Base-by-base conservation (phyloP, 441 rosid genomes). In the Gossypium aridum region DNA sequence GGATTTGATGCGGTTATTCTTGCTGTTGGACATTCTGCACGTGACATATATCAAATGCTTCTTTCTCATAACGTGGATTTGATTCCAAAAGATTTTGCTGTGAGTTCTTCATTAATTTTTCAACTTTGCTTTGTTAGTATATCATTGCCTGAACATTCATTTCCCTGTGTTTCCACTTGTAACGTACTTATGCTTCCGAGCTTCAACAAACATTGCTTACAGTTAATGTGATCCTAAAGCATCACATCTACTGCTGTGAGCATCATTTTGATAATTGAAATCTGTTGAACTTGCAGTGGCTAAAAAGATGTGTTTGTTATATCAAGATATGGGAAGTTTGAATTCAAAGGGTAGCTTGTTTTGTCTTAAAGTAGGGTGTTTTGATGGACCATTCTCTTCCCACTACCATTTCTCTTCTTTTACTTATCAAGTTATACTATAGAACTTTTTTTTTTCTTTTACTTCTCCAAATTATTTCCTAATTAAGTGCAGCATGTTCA, bases 1-100 rank as follows among this genome's bases (percentile, higher is more conserved):
- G 84, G 72, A n/a, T 88, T 70, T 81, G 99, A 92, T 82, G 93
- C 96, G 7, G 92, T 91, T 63, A 79, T 94, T 79, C 88, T 94
- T 72, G 99, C 97, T 53, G 97, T 90, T 69, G 99, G 98, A 72
- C 99, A 95, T 85, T 95, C 99, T 81, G 98, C 98, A 65, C 96
- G 96, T 73, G 99, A 92, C 74, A 77, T 85, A 51, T 95, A 95
- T 84, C 89, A 90, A 72, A 92, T 88, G 92, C 97, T 95, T 86
- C 92, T 88, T 85, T 87, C 94, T 77, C 99, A 88, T 80, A 84
- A 91, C 78, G 75, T 90, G 22, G 90, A 89, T 71, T 73, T 95
- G 87, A 80, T 80, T 54, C 95, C 93, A 53, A 92, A 95, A 87
- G 96, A 92, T 84, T 92, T 95, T 83, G 86, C 97, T n/a, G 99